Percentiles rank a stretch among this genome's conserved stretches.
phyloP scores from a whole-genome alignment of 306 rosid genomes.

The Casuarina equisetifolia region DNA sequence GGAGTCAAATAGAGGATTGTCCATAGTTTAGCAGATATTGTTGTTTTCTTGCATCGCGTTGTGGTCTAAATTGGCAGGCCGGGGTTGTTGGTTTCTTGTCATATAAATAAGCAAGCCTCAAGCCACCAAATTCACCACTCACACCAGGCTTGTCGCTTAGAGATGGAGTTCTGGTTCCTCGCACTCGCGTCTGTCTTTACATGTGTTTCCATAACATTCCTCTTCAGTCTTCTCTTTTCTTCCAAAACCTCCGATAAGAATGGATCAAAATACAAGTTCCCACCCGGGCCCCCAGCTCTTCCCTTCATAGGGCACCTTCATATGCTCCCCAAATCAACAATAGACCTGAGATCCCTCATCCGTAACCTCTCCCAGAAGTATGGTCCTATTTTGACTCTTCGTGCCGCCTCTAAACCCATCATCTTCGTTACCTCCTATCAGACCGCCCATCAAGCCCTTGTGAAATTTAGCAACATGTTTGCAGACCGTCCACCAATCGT shows the following conservation, averaged over 20 bases:
- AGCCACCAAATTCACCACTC: no score
- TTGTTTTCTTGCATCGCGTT: no score
- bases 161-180: constrained; percentile 18
- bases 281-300: constrained; percentile 27
- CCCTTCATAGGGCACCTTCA: constrained; percentile 22
- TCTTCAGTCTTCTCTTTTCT: background rate
- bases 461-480: constrained; percentile 27
- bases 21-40: no score
- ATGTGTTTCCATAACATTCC: background rate
- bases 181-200: background rate
- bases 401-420: constrained; percentile 10
- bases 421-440: constrained; percentile 33
- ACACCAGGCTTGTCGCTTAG: no score
- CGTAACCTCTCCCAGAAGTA: constrained; percentile 23
- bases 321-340: constrained; percentile 18
- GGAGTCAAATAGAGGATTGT: no score
- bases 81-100: no score
- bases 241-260: background rate
- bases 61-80: no score
- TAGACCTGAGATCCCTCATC: constrained; percentile 14
- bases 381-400: constrained; percentile 4
- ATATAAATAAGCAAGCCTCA: no score
- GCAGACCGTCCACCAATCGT: background rate
- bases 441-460: constrained; percentile 39
- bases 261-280: background rate